Conservation (phyloP, 495 filamentous ascomycete genomes). For the Aspergillus asperescens region DNA sequence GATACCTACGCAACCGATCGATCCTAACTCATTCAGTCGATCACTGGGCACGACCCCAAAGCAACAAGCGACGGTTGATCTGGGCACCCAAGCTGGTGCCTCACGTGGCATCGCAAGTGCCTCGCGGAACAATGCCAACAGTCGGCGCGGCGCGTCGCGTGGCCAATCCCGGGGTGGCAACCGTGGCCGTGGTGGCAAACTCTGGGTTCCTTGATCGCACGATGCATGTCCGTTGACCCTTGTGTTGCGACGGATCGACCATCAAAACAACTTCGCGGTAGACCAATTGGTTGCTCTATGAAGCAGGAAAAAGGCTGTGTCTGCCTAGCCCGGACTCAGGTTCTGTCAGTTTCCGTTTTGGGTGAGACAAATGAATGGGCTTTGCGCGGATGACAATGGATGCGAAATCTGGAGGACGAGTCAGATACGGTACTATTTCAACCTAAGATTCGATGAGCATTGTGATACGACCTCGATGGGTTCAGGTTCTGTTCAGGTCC, state of each 20-base stretch:
- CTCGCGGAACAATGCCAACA: constrained; percentile 31
- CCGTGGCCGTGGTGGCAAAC: constrained; percentile 47
- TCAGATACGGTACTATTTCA: constrained; percentile 14
- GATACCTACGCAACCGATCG: constrained; percentile 49
- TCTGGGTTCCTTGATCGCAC: constrained; percentile 49
- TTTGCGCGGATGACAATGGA: constrained; percentile 16
- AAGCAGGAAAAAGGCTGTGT: constrained; percentile 16
- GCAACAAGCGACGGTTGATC: constrained; percentile 31
- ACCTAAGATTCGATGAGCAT: constrained; percentile 7
- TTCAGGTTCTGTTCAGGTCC: constrained; percentile 6
- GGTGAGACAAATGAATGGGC: constrained; percentile 15
- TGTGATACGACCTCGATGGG: constrained; percentile 4
- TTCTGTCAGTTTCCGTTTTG: constrained; percentile 17
- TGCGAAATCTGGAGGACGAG: constrained; percentile 14
- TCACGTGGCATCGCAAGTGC: constrained; percentile 36
- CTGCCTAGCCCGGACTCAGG: constrained; percentile 17
- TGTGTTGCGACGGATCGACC: constrained; percentile 23
- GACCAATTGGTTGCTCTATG: constrained; percentile 22
- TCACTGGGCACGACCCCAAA: constrained; percentile 27
- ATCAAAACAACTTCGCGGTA: constrained; percentile 14
- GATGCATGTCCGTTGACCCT: constrained; percentile 21
- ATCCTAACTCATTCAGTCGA: constrained; percentile 52
- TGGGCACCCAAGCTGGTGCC: constrained; percentile 34
- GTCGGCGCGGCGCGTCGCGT: constrained; percentile 32
- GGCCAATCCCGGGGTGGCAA: constrained; percentile 29